Evolutionary conservation across 139 green algal genomes (phyloP).

Genomic region (Micromonas pusilla): DNA sequence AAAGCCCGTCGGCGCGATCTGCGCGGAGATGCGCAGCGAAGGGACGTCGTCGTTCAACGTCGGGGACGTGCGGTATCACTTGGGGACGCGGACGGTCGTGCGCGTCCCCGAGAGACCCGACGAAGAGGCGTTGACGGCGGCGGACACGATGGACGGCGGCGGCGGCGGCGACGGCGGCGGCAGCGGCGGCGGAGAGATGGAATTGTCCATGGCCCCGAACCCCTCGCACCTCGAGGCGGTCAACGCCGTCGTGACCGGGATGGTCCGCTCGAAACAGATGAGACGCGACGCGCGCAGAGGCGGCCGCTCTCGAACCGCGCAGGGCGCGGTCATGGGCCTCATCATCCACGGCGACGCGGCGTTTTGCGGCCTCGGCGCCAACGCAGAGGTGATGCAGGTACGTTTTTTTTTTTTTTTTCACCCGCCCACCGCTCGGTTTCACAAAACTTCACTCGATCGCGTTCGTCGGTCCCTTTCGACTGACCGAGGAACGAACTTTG

Average conservation of each 20-base stretch:
- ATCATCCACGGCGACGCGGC: constrained; percentile 29
- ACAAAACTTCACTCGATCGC: too few relatives aligned
- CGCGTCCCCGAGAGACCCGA: neutral
- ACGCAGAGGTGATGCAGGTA: constrained; percentile 19
- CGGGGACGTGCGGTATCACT: constrained; percentile 88
- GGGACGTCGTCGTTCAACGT: constrained; percentile 22
- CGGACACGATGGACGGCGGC: too few relatives aligned
- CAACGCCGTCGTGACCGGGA: constrained; percentile 62
- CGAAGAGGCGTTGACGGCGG: too few relatives aligned
- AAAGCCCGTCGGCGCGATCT: constrained; percentile 55
- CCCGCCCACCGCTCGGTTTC: too few relatives aligned
- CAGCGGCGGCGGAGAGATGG: constrained; percentile 60
- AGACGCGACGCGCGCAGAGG: neutral
- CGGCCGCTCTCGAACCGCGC: neutral
- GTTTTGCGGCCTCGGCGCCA: constrained; percentile 18
- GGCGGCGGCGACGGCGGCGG: constrained; percentile 54
- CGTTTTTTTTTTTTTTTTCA: too few relatives aligned
- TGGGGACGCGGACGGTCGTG: constrained; percentile 66
- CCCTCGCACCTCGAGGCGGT: constrained; percentile 70
- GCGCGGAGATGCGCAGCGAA: constrained; percentile 50
- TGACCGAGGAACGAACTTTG: too few relatives aligned
- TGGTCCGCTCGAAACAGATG: constrained; percentile 62
- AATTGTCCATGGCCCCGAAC: constrained; percentile 82
- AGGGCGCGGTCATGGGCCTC: neutral
- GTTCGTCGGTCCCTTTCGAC: too few relatives aligned